Percentiles rank a stretch among this genome's conserved stretches.
phyloP scores from a whole-genome alignment of 257 asterid species.

The Fraxinus pennsylvanica region DNA sequence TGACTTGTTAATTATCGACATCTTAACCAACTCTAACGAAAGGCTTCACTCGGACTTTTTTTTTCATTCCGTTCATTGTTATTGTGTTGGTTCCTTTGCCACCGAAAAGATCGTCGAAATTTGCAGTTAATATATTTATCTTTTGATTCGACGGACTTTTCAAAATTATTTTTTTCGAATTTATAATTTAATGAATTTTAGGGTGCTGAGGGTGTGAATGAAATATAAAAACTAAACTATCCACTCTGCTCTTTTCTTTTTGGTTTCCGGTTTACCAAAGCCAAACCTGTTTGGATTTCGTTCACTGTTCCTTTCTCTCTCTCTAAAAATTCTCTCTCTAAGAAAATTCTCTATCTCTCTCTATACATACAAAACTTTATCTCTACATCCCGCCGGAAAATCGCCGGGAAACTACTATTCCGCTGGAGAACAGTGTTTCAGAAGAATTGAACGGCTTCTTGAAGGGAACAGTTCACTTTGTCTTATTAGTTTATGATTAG shows the following conservation, averaged over 20 bases:
- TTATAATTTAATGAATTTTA: neutral
- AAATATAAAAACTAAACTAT: slow-evolving; percentile 41
- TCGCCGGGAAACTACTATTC: slow-evolving; percentile 21
- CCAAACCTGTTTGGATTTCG: slow-evolving; percentile 54
- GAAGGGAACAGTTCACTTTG: neutral
- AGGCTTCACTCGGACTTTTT: no score
- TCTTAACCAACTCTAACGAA: no score
- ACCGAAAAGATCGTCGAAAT: neutral
- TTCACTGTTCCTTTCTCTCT: slow-evolving; percentile 43
- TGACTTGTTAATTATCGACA: no score
- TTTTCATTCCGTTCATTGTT: no score
- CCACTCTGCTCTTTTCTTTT: slow-evolving; percentile 24
- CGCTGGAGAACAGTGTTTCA: slow-evolving; percentile 37
- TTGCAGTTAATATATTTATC: neutral
- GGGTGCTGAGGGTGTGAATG: neutral
- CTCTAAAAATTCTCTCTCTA: slow-evolving; percentile 30
- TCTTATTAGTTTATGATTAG: slow-evolving; percentile 34
- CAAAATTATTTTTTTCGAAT: neutral
- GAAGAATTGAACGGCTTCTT: slow-evolving; percentile 19
- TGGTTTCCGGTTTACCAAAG: slow-evolving; percentile 51
- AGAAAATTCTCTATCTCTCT: slow-evolving; percentile 28
- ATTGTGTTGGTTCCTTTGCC: no score
- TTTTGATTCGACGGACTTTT: neutral
- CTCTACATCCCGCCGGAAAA: slow-evolving; percentile 45
- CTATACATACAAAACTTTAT: slow-evolving; percentile 30